Evolutionary conservation across 2,329 filamentous ascomycete genomes (phyloP), one percentile per base, ranked within the genome.

Genomic region (Colletotrichum liaoningense): DNA sequence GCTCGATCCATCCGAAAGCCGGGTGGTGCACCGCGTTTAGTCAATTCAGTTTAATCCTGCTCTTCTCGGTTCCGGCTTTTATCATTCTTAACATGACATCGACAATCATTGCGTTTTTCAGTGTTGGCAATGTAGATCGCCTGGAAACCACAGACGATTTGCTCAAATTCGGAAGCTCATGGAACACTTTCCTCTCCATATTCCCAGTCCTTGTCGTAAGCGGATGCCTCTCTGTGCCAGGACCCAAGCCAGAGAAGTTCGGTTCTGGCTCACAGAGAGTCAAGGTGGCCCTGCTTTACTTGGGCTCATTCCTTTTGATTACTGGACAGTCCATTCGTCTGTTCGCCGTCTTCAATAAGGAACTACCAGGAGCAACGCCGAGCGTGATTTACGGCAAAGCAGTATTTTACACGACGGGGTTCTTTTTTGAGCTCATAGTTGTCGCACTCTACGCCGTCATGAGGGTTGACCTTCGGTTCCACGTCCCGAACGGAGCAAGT

Each of bases 381-480:
- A 79, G 78, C 5, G 76, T 80, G 11, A 76, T 82, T 74, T 84
- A 80, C 46, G 76, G 78, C 65, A 81, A 79, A 54, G 72, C 78
- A 2, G 79, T 79, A 0, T 83, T 84, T 65, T 84, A 84, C 73
- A 75, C 78, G 24, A 83, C 83, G 46, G 75, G 77, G 46, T 84
- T 83, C 68, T 70, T 77, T 6, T 75, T 83, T 4, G 82, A 84
- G 55, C 71, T 80, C 7, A 60, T 79, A 3, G 78, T 78, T 6
- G 76, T 80, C 7, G 75, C 71, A 6, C 70, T 76, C 1, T 80
- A 80, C 54, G 79, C 79, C 8, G 72, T 75, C 33, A 72, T 76
- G 7, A 77, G 80, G n/a, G 73, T 81, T 22, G 80, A 81, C 60
- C 70, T 78, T 22, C 69, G 77, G 24, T 81, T 80, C 71, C 77